These are phyloP conservation scores for Fraxinus anomala DNA, from an alignment of 257 asterid genomes.

Conservation along the genomic window DNA sequence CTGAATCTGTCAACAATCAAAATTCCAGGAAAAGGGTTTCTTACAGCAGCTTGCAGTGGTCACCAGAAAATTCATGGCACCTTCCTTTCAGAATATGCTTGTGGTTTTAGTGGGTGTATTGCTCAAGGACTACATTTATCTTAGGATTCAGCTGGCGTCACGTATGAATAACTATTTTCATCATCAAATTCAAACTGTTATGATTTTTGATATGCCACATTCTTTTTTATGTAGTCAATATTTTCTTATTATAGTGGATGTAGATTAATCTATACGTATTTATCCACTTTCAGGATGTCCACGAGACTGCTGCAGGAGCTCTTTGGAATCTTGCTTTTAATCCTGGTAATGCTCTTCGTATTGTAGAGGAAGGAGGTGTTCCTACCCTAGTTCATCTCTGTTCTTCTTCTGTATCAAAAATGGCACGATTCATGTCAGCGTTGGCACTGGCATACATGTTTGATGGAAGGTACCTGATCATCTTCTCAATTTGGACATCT, in stretches of 20 bases:
- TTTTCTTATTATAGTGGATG: conserved; percentile 6
- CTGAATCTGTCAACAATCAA: not conserved
- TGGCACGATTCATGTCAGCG: conserved; percentile 96
- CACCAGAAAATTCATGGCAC: not conserved
- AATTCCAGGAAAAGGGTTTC: not conserved
- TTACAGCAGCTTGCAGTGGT: not conserved
- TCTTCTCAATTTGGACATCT: conserved; percentile 7
- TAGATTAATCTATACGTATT: conserved; percentile 17
- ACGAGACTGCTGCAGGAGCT: conserved; percentile 97
- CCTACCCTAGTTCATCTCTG: conserved; percentile 72
- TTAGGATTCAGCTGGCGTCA: not conserved
- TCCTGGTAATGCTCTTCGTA: conserved; percentile 86
- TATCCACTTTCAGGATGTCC: conserved; percentile 73
- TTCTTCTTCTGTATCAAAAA: conserved; percentile 72
- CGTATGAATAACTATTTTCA: not conserved
- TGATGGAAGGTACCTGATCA: conserved; percentile 70
- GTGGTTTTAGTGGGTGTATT: not conserved
- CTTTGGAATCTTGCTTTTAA: conserved; percentile 94
- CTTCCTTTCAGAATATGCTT: not conserved
- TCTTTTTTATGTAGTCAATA: not conserved
- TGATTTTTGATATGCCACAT: not conserved
- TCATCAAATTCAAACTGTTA: not conserved
- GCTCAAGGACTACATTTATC: not conserved
- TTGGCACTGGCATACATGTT: conserved; percentile 85
- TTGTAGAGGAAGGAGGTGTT: conserved; percentile 92